Conservation (phyloP, 2,329 filamentous ascomycete species). For the Alternaria metachromatica region DNA sequence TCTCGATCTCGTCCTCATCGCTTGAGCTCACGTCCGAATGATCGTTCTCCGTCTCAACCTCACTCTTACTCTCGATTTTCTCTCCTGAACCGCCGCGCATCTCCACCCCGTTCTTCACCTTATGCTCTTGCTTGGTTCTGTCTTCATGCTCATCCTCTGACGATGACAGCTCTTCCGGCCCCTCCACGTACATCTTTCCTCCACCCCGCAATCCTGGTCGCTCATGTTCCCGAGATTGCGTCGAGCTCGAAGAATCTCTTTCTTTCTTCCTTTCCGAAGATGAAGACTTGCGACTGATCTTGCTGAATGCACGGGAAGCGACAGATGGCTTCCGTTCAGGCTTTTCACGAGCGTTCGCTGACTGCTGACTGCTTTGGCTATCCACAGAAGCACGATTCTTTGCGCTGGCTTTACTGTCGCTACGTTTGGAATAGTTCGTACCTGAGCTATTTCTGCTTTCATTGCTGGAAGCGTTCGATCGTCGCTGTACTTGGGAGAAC, state of each 20-base stretch:
- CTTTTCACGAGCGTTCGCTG: not conserved
- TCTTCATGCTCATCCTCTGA: not conserved
- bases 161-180: not conserved
- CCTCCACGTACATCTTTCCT: not conserved
- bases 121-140: not conserved
- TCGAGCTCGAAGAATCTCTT: not conserved
- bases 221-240: not conserved
- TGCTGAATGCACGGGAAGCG: not conserved
- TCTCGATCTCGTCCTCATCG: not conserved
- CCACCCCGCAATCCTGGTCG: not conserved
- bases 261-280: not conserved
- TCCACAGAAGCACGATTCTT: not conserved
- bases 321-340: not conserved
- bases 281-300: not conserved
- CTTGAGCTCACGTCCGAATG: not conserved
- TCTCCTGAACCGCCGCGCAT: not conserved
- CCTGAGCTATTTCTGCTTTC: not conserved
- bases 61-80: not conserved
- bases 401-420: not conserved
- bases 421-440: not conserved
- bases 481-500: not conserved
- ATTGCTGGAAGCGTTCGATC: not conserved
- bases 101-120: not conserved
- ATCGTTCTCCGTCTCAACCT: not conserved
- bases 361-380: not conserved